Percentiles rank a stretch among this genome's conserved stretches.
phyloP scores from a whole-genome alignment of 2,329 filamentous ascomycete genomes.

The Ascosphaera aggregata region DNA sequence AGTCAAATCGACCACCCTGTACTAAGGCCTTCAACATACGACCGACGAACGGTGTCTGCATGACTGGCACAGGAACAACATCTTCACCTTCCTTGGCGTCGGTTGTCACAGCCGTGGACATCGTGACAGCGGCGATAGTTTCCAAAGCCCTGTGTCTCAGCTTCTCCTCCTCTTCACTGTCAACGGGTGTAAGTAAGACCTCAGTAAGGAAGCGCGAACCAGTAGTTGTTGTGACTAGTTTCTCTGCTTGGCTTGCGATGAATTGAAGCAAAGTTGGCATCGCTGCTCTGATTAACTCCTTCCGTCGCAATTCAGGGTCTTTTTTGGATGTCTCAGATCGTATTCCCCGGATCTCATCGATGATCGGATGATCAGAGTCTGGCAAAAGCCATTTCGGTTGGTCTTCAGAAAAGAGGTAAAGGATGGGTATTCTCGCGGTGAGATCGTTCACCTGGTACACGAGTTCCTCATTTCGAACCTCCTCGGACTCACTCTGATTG shows the following conservation, averaged over 20 bases:
- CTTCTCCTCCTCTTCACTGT: constrained; percentile 54
- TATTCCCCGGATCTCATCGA: constrained; percentile 57
- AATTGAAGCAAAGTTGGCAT: constrained; percentile 54
- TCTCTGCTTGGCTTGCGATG: constrained; percentile 41
- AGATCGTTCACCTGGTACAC: constrained; percentile 20
- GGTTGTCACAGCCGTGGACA: constrained; percentile 32
- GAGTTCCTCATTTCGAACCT: constrained; percentile 21
- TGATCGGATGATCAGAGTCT: constrained; percentile 39
- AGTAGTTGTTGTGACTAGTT: constrained; percentile 51
- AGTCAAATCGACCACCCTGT: constrained; percentile 69
- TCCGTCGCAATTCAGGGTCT: constrained; percentile 48
- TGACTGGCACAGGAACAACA: no score
- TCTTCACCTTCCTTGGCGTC: constrained; percentile 19
- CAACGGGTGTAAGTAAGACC: constrained; percentile 57
- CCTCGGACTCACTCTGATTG: constrained; percentile 32
- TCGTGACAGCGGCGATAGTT: constrained; percentile 44
- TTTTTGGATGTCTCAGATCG: constrained; percentile 81
- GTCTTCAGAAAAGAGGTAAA: constrained; percentile 56
- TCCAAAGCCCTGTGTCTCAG: no score
- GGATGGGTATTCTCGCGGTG: constrained; percentile 37
- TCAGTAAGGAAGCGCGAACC: constrained; percentile 74
- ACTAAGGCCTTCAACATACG: constrained; percentile 83
- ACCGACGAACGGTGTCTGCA: constrained; percentile 42
- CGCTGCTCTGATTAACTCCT: constrained; percentile 51
- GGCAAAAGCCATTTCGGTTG: constrained; percentile 39